Conservation (phyloP, 768 basidiomycete species). For the Boletus reticulatus region DNA sequence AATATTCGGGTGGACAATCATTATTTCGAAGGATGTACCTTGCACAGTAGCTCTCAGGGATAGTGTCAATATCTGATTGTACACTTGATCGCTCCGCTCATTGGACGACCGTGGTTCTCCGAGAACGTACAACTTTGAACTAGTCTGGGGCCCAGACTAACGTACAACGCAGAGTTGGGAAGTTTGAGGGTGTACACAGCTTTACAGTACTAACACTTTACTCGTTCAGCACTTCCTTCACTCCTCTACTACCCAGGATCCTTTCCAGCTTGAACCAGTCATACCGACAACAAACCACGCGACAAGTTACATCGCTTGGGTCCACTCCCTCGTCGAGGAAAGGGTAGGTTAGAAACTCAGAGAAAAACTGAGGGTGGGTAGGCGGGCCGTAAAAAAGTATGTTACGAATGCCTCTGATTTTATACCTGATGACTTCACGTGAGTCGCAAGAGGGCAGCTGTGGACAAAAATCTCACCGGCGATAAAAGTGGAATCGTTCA, state of each 20-base stretch:
- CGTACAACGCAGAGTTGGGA: too few species aligned
- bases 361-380: constrained; percentile 87
- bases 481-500: constrained; percentile 99
- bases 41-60: too few species aligned
- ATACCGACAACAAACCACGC: constrained; percentile 82
- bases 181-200: too few species aligned
- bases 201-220: background rate
- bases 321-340: constrained; percentile 93
- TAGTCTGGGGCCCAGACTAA: too few species aligned
- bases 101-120: too few species aligned
- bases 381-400: constrained; percentile 93
- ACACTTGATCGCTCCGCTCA: too few species aligned
- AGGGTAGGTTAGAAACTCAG: constrained; percentile 85
- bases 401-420: constrained; percentile 89
- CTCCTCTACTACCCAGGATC: constrained; percentile 42
- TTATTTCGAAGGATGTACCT: background rate
- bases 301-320: constrained; percentile 75
- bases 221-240: constrained; percentile 14
- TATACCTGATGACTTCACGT: constrained; percentile 59
- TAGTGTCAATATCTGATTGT: too few species aligned
- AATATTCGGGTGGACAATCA: too few species aligned
- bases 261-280: constrained; percentile 88
- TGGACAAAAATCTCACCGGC: constrained; percentile 48
- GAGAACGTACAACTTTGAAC: too few species aligned
- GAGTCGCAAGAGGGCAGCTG: background rate